Conservation (phyloP, 2,329 filamentous ascomycete species). For the Metarhizium brunneum region DNA sequence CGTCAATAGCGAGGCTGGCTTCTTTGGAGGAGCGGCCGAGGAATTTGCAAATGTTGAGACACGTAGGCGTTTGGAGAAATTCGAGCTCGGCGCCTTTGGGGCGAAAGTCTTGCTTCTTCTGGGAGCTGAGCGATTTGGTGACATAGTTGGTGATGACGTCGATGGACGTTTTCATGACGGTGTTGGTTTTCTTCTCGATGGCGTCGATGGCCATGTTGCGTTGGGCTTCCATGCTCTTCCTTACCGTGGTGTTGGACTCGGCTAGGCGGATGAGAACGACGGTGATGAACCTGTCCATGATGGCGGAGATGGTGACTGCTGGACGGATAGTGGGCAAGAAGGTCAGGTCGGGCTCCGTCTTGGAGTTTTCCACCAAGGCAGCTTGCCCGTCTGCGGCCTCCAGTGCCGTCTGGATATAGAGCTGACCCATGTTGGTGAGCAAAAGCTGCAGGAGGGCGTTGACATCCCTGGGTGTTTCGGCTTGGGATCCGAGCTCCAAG, state of each 20-base stretch:
- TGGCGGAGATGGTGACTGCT: conserved; percentile 79
- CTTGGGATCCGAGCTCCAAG: conserved; percentile 77
- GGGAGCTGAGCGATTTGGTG: conserved; percentile 58
- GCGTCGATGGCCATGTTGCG: conserved; percentile 62
- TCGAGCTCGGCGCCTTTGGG: conserved; percentile 77
- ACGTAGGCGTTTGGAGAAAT: conserved; percentile 77
- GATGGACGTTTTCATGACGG: conserved; percentile 46
- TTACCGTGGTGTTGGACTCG: conserved; percentile 80
- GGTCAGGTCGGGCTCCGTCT: conserved; percentile 76
- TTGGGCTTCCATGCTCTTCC: conserved; percentile 80
- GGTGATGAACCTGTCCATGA: conserved; percentile 87
- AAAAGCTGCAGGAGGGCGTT: conserved; percentile 75
- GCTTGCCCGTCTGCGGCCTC: conserved; percentile 67
- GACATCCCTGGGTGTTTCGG: conserved; percentile 90
- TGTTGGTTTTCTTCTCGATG: conserved; percentile 75
- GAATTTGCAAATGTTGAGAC: conserved; percentile 72
- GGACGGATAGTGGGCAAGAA: conserved; percentile 74
- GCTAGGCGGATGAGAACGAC: conserved; percentile 87
- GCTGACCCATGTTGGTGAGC: conserved; percentile 78
- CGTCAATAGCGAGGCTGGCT: conserved; percentile 63
- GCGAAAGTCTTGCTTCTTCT: conserved; percentile 84
- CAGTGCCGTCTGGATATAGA: conserved; percentile 59
- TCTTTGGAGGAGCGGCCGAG: conserved; percentile 57
- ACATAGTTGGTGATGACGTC: conserved; percentile 70
- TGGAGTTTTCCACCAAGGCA: conserved; percentile 65